Evolutionary conservation across 1,139 yeast species (phyloP), one percentile per base, ranked within the genome.

Genomic region (Scheffersomyces quercinus): DNA sequence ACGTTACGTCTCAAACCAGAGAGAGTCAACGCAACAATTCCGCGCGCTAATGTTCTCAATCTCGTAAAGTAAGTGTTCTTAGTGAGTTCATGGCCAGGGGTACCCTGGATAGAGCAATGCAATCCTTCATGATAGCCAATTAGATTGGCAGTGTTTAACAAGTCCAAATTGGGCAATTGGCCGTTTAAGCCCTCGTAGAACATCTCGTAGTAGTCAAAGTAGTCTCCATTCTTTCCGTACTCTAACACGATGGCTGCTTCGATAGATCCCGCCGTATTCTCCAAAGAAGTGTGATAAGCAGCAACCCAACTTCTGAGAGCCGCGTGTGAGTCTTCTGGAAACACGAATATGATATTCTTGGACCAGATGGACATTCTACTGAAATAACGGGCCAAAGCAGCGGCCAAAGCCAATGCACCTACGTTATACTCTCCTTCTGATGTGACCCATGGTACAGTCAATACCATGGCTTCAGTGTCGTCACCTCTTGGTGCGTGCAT

Each of bases 401-500:
- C 64, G 1, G 85, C 79, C 34, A 91, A 62, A 0, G 96, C 79
- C 30, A 88, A 72, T 1, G 96, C 99, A 28, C 97, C 96, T 48
- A 81, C 76, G 62, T 93, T 93, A 55, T 55, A 62, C 51, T 81
- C 82, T 28, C 75, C 67, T 50, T 84, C 88, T 0, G 75, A 62
- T 5, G 81, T 78, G 39, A 58, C 64, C 95, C 97, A 93, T 0
- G 99, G 97, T 5, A 95, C 90, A 8, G 85, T 87, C 37, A 95
- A 64, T 3, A 91, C 96, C 82, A 95, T 86, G 0, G 97, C 90
- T 62, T 95, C 99, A 1, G 98, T 90, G 49, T 93, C 95, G 56
- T 93, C 98, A 20, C 98, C 97, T 51, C 97, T 71, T 2, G 98
- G 96, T 0, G 97, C 95, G 59, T 89, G 96, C 67, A 88, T 75